phyloP scores from a whole-genome alignment of 495 filamentous ascomycete genomes.

The Penicillium longicatenatum region DNA sequence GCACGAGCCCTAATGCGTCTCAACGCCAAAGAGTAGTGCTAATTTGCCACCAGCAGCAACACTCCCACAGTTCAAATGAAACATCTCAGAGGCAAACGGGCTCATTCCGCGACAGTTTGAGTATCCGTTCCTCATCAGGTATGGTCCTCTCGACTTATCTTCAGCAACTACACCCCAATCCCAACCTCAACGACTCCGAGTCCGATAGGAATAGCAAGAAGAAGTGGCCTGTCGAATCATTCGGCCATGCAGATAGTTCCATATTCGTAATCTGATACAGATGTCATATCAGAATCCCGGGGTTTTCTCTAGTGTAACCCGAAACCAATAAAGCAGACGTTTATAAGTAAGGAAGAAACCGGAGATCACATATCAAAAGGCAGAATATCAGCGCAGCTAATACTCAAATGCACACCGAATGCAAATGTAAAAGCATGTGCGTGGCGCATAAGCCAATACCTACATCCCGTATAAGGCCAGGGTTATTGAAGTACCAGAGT shows the following conservation, averaged over 20 bases:
- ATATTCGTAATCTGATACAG: neutral
- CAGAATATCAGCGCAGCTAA: neutral
- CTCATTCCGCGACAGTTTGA: neutral
- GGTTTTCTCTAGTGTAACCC: conserved; percentile 3
- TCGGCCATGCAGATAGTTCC: conserved; percentile 2
- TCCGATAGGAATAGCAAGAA: neutral
- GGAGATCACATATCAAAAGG: neutral
- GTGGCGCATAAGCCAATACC: neutral
- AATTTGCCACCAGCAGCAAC: neutral
- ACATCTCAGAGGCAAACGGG: no score
- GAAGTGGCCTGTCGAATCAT: neutral
- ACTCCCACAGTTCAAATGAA: neutral
- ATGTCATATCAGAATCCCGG: neutral
- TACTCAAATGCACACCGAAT: neutral
- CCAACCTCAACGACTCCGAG: neutral
- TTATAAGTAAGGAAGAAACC: neutral
- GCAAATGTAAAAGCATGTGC: neutral
- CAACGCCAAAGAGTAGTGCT: neutral
- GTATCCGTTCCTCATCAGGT: neutral
- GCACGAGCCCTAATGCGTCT: neutral
- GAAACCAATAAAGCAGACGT: neutral
- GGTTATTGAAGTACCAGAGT: neutral
- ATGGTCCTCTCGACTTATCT: neutral
- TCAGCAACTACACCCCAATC: neutral
- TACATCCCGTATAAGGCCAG: neutral